Evolutionary conservation across 345 rosid genomes (phyloP).

Genomic region (Jatropha curcas): DNA sequence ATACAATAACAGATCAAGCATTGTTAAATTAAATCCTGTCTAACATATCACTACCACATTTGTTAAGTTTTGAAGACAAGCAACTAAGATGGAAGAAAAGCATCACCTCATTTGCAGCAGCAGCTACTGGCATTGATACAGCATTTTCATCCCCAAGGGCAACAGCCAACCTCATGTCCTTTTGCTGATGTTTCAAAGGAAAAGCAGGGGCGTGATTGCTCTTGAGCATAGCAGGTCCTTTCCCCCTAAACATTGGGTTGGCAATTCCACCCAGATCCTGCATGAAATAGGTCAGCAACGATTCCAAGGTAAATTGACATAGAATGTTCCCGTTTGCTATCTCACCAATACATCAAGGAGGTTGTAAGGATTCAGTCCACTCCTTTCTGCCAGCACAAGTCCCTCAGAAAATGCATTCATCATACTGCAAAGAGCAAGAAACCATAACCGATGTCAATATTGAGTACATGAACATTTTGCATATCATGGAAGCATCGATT

Average conservation of each 20-base stretch:
- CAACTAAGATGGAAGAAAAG: constrained; percentile 14
- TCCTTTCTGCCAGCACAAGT: constrained; percentile 73
- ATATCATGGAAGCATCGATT: neutral
- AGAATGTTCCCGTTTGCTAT: constrained; percentile 1
- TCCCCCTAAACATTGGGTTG: constrained; percentile 81
- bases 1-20: no score
- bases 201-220: constrained; percentile 66
- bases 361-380: constrained; percentile 68
- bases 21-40: no score
- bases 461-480: neutral
- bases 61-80: neutral
- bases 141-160: constrained; percentile 96
- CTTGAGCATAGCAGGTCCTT: constrained; percentile 83
- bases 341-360: constrained; percentile 83
- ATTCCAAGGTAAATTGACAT: neutral
- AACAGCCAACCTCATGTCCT: constrained; percentile 92
- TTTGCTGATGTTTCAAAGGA: constrained; percentile 93
- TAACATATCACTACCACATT: neutral
- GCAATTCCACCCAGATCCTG: constrained; percentile 85
- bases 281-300: constrained; percentile 14
- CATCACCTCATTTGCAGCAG: constrained; percentile 84
- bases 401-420: constrained; percentile 96
- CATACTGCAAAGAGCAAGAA: constrained; percentile 46
- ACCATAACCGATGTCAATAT: neutral
- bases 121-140: constrained; percentile 88